Base-by-base conservation (phyloP, 768 basidiomycete genomes). In the Mycena maculata region DNA sequence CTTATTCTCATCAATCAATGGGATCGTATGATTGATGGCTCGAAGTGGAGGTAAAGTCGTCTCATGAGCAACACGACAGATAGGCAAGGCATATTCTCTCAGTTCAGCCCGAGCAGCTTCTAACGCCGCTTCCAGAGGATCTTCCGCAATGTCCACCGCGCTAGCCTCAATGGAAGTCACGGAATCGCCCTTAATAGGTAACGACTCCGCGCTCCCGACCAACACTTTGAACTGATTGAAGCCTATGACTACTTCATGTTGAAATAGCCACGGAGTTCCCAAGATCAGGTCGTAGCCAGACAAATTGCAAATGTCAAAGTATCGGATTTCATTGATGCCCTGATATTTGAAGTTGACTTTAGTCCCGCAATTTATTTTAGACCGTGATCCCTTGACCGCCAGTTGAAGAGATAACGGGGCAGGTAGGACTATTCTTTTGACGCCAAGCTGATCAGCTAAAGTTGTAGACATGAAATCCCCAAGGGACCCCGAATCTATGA, bases 391-490 rank as follows among this genome's bases (percentile, higher is more conserved):
- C 27, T 41, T 16, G 0, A 42, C 54, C 0, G 54, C 54, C 18
- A 56, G 25, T 30, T 56, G 54, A 1, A 56, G 27, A 2, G 54
- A 18, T 25, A 83, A 36, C 0, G 81, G 80, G 36, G 73, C 78
- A 12, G 50, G 68, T 4, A 83, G 64, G 10, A 69, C 60, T 2
- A 65, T 58, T 2, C 64, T 57, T 36, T 75, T 70, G 0, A 80
- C 23, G 25, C 76, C 74, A 0, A 83, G 56, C 64, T 83, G 82
- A 65, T 81, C 77, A 20, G 72, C 80, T 1, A 81, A n/a, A 4
- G 63, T 69, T 1, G 76, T 72, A 3, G 79, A 79, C 63, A 82
- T 76, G 45, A 83, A 83, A 56, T 83, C 82, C 1, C 77, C 76
- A 0, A 80, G 53, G 0, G 82, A 83, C 12, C 80, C 80, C 0